phyloP scores from a whole-genome alignment of 2,329 filamentous ascomycete genomes.

The Acephala macrosclerotiorum region DNA sequence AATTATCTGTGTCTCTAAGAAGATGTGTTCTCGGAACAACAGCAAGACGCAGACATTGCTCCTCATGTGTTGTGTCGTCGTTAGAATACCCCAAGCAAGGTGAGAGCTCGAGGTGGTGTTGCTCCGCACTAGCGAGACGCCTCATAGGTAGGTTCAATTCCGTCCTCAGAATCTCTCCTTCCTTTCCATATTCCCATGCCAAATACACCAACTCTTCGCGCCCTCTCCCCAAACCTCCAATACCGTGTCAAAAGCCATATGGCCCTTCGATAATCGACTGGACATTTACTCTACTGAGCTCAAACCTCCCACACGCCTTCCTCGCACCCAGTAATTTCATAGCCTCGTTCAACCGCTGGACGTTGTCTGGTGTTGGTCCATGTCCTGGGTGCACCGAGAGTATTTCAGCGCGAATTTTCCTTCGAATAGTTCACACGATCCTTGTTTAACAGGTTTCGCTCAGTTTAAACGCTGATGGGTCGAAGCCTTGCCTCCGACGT shows the following conservation, averaged over 20 bases:
- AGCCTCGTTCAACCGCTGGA: constrained; percentile 18
- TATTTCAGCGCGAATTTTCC: constrained; percentile 21
- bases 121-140: not conserved
- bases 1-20: not conserved
- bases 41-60: not conserved
- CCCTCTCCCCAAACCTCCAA: not conserved
- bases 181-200: not conserved
- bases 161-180: not conserved
- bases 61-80: not conserved
- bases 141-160: too few relatives aligned
- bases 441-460: not conserved
- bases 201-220: not conserved
- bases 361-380: constrained; percentile 15
- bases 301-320: not conserved
- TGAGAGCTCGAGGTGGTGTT: too few relatives aligned
- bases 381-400: constrained; percentile 10
- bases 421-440: not conserved
- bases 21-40: not conserved
- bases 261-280: not conserved
- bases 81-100: not conserved
- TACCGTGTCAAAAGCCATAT: not conserved
- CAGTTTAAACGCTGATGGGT: constrained; percentile 41
- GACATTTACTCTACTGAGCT: not conserved
- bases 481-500: constrained; percentile 34
- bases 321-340: constrained; percentile 3